Evolutionary conservation across 768 basidiomycete genomes (phyloP).

Genomic region (Leccinum subgranulosum): DNA sequence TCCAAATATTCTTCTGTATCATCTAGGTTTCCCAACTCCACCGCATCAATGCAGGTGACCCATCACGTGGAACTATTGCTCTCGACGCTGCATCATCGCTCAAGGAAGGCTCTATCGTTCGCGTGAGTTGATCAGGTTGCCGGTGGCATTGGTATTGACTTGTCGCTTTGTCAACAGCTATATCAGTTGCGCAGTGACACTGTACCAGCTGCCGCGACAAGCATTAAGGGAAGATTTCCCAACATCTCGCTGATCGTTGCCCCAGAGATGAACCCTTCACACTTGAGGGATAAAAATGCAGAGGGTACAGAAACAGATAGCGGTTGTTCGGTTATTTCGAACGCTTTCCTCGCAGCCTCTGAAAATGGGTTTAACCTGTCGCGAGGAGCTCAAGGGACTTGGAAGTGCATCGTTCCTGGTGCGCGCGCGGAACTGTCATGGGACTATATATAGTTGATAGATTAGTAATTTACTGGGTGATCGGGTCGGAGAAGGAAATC

Average conservation of each 20-base stretch:
- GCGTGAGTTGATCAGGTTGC: constrained; percentile 35
- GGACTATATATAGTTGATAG: background rate
- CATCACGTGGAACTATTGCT: constrained; percentile 64
- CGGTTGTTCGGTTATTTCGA: background rate
- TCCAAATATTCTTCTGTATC: background rate
- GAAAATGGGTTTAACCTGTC: constrained; percentile 52
- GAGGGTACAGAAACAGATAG: background rate
- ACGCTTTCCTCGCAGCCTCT: constrained; percentile 45
- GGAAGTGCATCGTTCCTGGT: constrained; percentile 45
- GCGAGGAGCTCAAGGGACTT: constrained; percentile 29
- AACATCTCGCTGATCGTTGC: constrained; percentile 24
- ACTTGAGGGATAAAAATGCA: background rate
- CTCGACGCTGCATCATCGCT: constrained; percentile 55
- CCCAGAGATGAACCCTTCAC: constrained; percentile 15
- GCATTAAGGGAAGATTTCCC: constrained; percentile 2
- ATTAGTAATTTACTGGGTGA: constrained; percentile 6
- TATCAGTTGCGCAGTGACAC: constrained; percentile 36
- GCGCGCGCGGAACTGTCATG: constrained; percentile 13
- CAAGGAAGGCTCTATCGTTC: constrained; percentile 44
- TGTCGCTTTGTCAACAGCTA: constrained; percentile 33
- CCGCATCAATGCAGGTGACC: constrained; percentile 68
- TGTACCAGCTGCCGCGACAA: background rate
- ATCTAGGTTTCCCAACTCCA: constrained; percentile 46
- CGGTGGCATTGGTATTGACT: background rate
- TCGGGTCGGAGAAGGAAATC: constrained; percentile 19